Evolutionary conservation across 805 yeast genomes (phyloP).

Genomic region (Pichia insulana): DNA sequence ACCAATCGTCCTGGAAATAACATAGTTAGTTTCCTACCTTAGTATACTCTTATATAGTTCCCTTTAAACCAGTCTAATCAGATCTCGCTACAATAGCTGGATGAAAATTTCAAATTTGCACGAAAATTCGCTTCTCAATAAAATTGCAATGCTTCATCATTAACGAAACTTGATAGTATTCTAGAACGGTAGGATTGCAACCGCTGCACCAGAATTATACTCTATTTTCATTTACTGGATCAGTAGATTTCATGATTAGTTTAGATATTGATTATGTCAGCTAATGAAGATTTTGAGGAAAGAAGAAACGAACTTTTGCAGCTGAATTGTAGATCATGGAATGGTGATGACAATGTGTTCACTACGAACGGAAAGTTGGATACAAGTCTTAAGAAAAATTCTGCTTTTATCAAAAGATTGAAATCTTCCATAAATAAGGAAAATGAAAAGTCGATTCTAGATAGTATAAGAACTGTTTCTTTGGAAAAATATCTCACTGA

Average conservation of each 20-base stretch:
- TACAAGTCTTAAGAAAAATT: slow-evolving; percentile 72
- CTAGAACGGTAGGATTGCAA: too few relatives aligned
- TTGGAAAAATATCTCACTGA: slow-evolving; percentile 72
- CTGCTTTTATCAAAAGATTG: slow-evolving; percentile 68
- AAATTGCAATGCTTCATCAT: too few relatives aligned
- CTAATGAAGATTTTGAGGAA: slow-evolving; percentile 11
- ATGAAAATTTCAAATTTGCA: too few relatives aligned
- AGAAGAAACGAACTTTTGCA: slow-evolving; percentile 28
- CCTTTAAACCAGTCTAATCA: too few relatives aligned
- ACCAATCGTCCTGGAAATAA: too few relatives aligned
- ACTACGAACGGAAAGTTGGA: slow-evolving; percentile 36
- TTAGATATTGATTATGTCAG: slow-evolving; percentile 2
- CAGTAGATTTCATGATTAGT: too few relatives aligned
- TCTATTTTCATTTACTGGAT: neutral
- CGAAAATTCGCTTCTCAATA: too few relatives aligned
- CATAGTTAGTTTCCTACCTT: too few relatives aligned
- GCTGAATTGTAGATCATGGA: slow-evolving; percentile 45
- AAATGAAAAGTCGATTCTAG: slow-evolving; percentile 36
- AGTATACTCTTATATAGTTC: too few relatives aligned
- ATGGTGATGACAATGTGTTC: slow-evolving; percentile 32
- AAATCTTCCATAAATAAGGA: slow-evolving; percentile 50
- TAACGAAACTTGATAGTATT: too few relatives aligned
- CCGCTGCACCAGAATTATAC: too few relatives aligned
- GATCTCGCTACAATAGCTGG: too few relatives aligned
- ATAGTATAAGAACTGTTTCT: slow-evolving; percentile 55